phyloP scores from a whole-genome alignment of 352 stramenopile species.

The Stephanocyclus meneghinianus region DNA sequence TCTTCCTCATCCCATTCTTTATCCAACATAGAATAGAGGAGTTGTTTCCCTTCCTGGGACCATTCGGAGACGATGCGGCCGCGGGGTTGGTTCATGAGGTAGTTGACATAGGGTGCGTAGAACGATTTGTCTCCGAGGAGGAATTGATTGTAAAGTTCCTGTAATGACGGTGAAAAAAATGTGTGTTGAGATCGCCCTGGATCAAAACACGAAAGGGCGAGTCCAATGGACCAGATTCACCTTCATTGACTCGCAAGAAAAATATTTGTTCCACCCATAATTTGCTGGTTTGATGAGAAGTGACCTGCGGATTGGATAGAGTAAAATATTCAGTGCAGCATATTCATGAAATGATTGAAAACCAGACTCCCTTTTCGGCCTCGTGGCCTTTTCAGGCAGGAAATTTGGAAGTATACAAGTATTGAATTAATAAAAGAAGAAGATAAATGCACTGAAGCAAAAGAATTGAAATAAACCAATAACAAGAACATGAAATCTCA shows the following conservation, averaged over 20 bases:
- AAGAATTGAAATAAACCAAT: too few species aligned
- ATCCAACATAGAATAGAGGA: conserved; percentile 27
- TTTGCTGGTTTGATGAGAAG: conserved; percentile 42
- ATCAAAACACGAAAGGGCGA: neutral
- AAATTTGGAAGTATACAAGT: too few species aligned
- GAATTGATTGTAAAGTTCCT: conserved; percentile 43
- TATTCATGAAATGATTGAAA: too few species aligned
- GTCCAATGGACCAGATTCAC: neutral
- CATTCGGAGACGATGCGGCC: conserved; percentile 39
- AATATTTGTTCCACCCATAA: conserved; percentile 13
- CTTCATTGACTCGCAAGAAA: conserved; percentile 29
- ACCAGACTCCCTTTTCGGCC: too few species aligned
- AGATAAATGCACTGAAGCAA: too few species aligned
- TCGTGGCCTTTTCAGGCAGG: too few species aligned
- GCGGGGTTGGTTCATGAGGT: conserved; percentile 41
- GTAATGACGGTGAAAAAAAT: neutral
- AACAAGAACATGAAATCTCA: too few species aligned
- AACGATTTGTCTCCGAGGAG: conserved; percentile 35
- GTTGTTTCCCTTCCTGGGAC: conserved; percentile 22
- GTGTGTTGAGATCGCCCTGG: neutral
- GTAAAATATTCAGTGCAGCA: neutral
- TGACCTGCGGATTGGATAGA: conserved; percentile 3
- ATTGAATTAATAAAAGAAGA: too few species aligned
- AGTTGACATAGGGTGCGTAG: conserved; percentile 44
- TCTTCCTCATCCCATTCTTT: conserved; percentile 18